Evolutionary conservation across 2,329 filamentous ascomycete genomes (phyloP), one percentile per base, ranked within the genome.

Genomic region (Grosmannia penicillata): DNA sequence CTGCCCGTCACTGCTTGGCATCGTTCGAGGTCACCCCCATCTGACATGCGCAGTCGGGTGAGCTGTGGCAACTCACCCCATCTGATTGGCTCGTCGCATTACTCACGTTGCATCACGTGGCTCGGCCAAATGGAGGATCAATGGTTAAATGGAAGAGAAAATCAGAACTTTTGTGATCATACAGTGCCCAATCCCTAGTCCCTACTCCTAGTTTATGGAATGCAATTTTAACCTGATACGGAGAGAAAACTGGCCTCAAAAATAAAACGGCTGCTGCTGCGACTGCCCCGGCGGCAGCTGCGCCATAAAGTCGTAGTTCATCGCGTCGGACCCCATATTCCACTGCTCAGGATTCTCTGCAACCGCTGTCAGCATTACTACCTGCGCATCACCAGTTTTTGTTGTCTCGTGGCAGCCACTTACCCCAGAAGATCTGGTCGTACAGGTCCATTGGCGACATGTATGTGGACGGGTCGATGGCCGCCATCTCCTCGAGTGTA

Each of bases 391-490:
- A 14, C 13, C 15, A 14, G 24, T 14, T 8, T 26, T 9, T 19
- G 13, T 17, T 28, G 19, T n/a, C 11, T 6, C 22, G 1, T 19
- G 23, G 7, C 13, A 17, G 10, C n/a, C 19, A 31, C 70, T 53
- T 56, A 77, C 73, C 74, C 65, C 72, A 77, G 58, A 77, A 78
- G 33, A 79, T 79, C 4, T 72, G 76, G 48, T 78, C 73, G 50
- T 77, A 79, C 1, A 79, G 56, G 43, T 79, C 75, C 72, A 79
- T 74, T 1, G 75, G 75, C 27, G 74, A 75, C 63, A 78, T 72
- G 46, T 73, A 70, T 25, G 71, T 60, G 4, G 66, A 61, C 14
- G 70, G 69, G 43, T 77, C 74, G 10, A 71, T 56, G 26, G 60
- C 54, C 35, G 58, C 54, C 36, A 74, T 55, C 33, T 65, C 65